Conservation (phyloP, 768 basidiomycete species). For the Royoungia palumana region DNA sequence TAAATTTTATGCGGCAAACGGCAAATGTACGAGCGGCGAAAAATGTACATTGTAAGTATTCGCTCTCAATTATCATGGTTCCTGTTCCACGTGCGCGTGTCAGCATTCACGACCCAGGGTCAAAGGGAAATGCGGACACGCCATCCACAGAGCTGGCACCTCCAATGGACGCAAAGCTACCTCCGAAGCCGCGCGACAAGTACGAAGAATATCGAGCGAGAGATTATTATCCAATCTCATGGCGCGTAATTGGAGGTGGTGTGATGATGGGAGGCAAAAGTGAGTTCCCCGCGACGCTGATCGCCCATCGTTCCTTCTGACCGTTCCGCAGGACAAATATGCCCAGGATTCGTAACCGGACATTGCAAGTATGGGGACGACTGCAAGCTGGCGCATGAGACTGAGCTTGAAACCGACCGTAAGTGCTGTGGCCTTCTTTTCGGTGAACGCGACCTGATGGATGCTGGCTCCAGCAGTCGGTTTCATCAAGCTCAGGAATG, state of each 20-base stretch:
- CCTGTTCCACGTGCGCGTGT: not conserved
- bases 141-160: slow-evolving; percentile 1
- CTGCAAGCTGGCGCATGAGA: slow-evolving; percentile 31
- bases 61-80: not conserved
- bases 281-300: slow-evolving; percentile 12
- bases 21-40: slow-evolving; percentile 50
- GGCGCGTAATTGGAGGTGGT: slow-evolving; percentile 78
- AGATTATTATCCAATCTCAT: slow-evolving; percentile 62
- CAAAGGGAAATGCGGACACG: not conserved
- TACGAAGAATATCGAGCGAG: slow-evolving; percentile 40
- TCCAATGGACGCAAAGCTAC: slow-evolving; percentile 14
- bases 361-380: slow-evolving; percentile 26
- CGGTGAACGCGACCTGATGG: not conserved
- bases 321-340: slow-evolving; percentile 20
- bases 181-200: slow-evolving; percentile 25
- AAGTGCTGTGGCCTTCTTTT: slow-evolving; percentile 2
- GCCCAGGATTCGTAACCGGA: slow-evolving; percentile 23
- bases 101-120: slow-evolving; percentile 45
- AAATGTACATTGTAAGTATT: slow-evolving; percentile 57
- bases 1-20: slow-evolving; percentile 47
- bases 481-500: slow-evolving; percentile 12
- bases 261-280: slow-evolving; percentile 55
- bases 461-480: slow-evolving; percentile 8
- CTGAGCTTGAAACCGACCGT: slow-evolving; percentile 22
- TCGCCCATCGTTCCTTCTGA: not conserved